Percentiles rank a stretch among this genome's conserved stretches.
Conservation (phyloP, 306 rosid species). For the Corylus americana region DNA sequence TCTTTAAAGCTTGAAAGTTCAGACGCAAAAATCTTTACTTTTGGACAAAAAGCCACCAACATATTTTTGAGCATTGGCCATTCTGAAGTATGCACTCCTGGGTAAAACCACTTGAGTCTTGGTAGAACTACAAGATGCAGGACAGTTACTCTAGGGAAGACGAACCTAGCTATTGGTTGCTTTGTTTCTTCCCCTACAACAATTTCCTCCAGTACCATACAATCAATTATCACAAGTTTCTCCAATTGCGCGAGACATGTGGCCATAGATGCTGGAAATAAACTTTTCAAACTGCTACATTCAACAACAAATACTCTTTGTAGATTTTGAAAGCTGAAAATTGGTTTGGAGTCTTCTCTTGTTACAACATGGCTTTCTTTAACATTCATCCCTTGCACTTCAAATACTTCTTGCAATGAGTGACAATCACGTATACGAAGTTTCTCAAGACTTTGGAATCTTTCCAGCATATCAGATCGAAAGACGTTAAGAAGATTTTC, state of each 20-base stretch:
- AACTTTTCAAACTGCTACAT: constrained; percentile 5
- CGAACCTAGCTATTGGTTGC: neutral
- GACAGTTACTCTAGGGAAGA: neutral
- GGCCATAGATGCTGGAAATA: constrained; percentile 4
- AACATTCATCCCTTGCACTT: neutral
- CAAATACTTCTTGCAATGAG: neutral
- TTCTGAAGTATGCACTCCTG: neutral
- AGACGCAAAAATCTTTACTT: neutral
- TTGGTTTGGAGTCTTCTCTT: no score
- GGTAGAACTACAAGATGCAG: accelerated
- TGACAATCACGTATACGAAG: neutral
- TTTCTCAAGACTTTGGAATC: neutral
- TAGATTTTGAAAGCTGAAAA: constrained; percentile 16
- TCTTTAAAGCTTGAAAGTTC: no score
- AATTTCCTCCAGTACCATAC: constrained; percentile 10
- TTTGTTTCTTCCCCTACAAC: neutral
- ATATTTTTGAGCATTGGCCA: constrained; percentile 9
- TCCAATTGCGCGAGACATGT: neutral
- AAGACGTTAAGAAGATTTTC: no score
- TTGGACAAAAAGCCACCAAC: neutral
- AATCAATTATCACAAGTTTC: neutral
- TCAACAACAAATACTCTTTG: neutral
- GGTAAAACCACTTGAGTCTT: neutral
- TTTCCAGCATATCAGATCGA: no score
- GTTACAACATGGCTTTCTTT: neutral